phyloP scores from a whole-genome alignment of 1,284 basidiomycete genomes.

The Rhizoctonia solani region DNA sequence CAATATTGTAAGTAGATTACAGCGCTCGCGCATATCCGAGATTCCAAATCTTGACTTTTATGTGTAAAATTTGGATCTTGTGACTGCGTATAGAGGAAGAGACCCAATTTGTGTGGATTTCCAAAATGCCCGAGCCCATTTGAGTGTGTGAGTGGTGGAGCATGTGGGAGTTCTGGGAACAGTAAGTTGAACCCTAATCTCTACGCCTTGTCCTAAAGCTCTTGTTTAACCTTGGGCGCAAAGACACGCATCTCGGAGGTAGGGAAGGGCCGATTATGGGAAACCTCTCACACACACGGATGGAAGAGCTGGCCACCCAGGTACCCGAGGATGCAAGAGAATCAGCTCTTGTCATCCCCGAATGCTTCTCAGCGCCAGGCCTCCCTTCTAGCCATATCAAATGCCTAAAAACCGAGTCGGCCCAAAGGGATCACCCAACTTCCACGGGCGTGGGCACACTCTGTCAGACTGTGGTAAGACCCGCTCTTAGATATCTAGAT shows the following conservation, averaged over 20 bases:
- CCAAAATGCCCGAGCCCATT: not conserved
- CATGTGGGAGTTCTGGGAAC: not conserved
- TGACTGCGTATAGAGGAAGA: slow-evolving; percentile 2
- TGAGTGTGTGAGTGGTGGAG: not conserved
- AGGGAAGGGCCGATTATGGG: not conserved
- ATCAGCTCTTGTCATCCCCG: not conserved
- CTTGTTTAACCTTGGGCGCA: not conserved
- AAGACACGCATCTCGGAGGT: not conserved
- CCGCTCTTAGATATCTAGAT: not conserved
- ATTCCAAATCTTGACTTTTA: not conserved
- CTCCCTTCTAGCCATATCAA: not conserved
- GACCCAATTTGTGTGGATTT: not conserved
- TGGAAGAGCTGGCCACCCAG: not conserved
- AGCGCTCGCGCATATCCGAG: not conserved
- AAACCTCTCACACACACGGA: not conserved
- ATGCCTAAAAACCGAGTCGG: too few relatives aligned
- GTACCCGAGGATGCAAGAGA: not conserved
- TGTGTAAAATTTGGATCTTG: not conserved
- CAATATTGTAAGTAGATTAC: not conserved
- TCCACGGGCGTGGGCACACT: slow-evolving; percentile 3
- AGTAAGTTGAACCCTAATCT: not conserved
- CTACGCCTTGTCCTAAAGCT: too few relatives aligned
- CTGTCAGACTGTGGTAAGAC: slow-evolving; percentile 1
- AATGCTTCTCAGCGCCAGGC: not conserved
- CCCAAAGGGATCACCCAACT: too few relatives aligned